Evolutionary conservation across 305 asterid genomes (phyloP), one percentile per base, ranked within the genome.

Genomic region (Rubia tinctorum): DNA sequence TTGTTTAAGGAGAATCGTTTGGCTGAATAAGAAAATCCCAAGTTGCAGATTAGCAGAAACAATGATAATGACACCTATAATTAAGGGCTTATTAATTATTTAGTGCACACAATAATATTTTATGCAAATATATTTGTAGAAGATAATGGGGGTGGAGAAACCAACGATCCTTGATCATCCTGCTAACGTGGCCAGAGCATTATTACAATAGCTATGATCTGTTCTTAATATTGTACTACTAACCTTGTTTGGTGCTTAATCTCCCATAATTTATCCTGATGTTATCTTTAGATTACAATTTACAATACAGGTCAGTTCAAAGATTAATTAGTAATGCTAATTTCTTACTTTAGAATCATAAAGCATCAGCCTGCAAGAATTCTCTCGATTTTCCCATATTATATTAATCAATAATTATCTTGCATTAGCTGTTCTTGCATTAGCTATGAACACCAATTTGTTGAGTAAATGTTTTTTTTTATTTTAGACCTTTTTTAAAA

Each of bases 121-220:
- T n/a, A n/a, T n/a, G n/a, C n/a, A n/a, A n/a, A 27, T 27, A 27
- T 27, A 27, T 27, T 27, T n/a, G n/a, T n/a, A 27, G 30, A 27
- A 27, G 2, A 27, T 27, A 27, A 27, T 27, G 30, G 77, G 78
- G 59, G 58, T 56, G 40, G 47, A 75, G 68, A 39, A 62, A 82
- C 42, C 73, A 69, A 53, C 69, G 78, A 69, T 76, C 72, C 76
- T 74, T 80, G 69, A 77, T 76, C 76, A 49, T 79, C 80, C 84
- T 59, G 76, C 81, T 77, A 71, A 76, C 78, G 79, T 74, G 62
- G 59, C 59, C 44, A 71, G 1, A 30, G 6, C 7, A 3, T 56
- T 76, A 72, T 18, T 27, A 72, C 56, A 58, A 66, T n/a, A 14
- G 17, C 23, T 59, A 13, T 72, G 80, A 72, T 25, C 74, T 72